Evolutionary conservation across 371 early-diverging fungal genomes (phyloP).

Genomic region (Parasitella parasitica): DNA sequence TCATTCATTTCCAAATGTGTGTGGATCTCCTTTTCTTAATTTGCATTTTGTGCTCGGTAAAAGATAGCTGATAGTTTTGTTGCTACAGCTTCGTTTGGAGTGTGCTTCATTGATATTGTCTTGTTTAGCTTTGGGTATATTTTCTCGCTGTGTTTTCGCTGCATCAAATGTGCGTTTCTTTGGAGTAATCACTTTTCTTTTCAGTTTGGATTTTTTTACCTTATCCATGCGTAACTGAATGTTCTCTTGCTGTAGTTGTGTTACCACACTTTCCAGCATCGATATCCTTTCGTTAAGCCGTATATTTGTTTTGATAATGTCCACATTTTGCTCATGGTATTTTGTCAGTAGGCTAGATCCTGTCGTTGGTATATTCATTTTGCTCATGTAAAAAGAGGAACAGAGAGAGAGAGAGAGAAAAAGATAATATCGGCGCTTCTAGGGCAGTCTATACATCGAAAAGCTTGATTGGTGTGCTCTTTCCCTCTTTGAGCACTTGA

Average conservation of each 20-base stretch:
- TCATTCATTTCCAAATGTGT: slow-evolving; percentile 23
- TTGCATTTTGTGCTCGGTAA: slow-evolving; percentile 14
- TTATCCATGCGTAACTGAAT: slow-evolving; percentile 5
- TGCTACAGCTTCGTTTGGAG: not conserved
- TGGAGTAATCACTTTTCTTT: not conserved
- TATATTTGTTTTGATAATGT: slow-evolving; percentile 7
- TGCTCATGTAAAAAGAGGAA: not conserved
- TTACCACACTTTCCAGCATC: not conserved
- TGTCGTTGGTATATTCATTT: not conserved
- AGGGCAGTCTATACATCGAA: not conserved
- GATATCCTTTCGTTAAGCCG: slow-evolving; percentile 8
- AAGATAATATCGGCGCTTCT: not conserved
- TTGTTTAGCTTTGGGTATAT: not conserved
- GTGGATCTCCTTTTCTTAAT: slow-evolving; percentile 24
- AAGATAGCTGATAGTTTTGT: slow-evolving; percentile 12
- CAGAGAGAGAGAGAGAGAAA: not conserved
- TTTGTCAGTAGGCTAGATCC: not conserved
- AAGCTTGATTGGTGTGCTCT: not conserved
- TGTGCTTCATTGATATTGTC: not conserved
- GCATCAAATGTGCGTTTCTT: not conserved
- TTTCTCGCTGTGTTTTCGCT: not conserved
- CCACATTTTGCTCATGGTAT: slow-evolving; percentile 13
- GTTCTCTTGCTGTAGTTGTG: slow-evolving; percentile 10
- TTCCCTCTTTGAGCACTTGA: not conserved
- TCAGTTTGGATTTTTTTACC: not conserved